Evolutionary conservation across 345 rosid genomes (phyloP), one percentile per base, ranked within the genome.

Genomic region (Passiflora organensis): DNA sequence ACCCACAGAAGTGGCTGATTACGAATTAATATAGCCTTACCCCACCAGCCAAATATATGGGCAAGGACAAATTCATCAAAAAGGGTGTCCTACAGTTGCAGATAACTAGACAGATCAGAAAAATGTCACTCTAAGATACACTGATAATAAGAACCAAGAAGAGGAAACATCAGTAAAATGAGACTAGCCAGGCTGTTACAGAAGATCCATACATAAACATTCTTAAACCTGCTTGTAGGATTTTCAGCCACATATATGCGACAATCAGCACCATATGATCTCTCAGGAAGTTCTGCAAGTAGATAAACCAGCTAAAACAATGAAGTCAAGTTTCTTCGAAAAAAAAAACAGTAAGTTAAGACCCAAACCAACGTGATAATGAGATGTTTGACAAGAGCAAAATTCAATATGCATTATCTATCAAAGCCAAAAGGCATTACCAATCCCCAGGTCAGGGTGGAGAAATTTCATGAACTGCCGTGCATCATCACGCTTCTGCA

Each of bases 11-110:
- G 94, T 1, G 97, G 86, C 69, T 89, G 99, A 66, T 94, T 94
- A 54, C 97, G 91, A 47, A 94, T 73, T 68, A 94, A 58, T 75
- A 89, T 94, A 46, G 99, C 99, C 73, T 94, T 94, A 49, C 97
- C 97, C 99, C 99, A 94, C 99, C 97, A 94, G 48, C 99, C 99
- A 75, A 94, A 83, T 38, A 94, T 85, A 68, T 94, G 99, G 38
- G 99, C 99, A 51, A 89, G 64, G 73, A 94, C 89, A 78, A 94
- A 89, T 65, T 89, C 97, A 66, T 94, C 99, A 68, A 94, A 83
- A 32, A 89, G 73, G 16, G 95, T 87, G 48, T 89, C 97, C 97
- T 93, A 64, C 15, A 28, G 8, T 28, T 28, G 34, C 34, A 68
- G 46, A 70, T 18, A 62, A 56, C 14, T 38, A 25, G 34, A 4